Conservation (phyloP, 75 land plant genomes). For the Selaginella moellendorffii region DNA sequence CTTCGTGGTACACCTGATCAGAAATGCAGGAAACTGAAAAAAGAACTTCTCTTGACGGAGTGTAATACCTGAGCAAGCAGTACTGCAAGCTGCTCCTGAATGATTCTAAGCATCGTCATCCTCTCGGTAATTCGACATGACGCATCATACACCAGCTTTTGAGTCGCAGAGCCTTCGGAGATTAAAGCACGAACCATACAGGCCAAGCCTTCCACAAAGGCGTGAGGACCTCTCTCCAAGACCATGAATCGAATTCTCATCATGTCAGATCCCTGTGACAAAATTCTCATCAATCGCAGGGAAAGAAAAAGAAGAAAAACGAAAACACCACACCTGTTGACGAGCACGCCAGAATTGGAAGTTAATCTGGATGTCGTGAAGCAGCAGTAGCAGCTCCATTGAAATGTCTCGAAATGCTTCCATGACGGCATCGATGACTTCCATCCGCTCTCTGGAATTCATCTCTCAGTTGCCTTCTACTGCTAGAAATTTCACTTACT, state of each 20-base stretch:
- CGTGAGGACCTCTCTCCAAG: conserved; percentile 76
- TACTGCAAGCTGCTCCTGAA: conserved; percentile 41
- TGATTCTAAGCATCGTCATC: conserved; percentile 30
- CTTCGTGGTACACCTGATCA: conserved; percentile 48
- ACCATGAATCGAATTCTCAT: conserved; percentile 59
- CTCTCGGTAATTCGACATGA: conserved; percentile 43
- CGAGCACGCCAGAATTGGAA: conserved; percentile 65
- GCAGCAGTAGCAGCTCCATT: conserved; percentile 26
- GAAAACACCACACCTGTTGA: conserved; percentile 38
- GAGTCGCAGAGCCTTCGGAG: conserved; percentile 31
- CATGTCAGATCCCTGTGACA: conserved; percentile 47
- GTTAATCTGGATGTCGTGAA: conserved; percentile 59
- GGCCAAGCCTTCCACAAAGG: conserved; percentile 40
- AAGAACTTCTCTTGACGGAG: background rate
- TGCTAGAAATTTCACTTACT: too few relatives aligned
- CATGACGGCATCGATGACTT: conserved; percentile 13
- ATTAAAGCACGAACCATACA: conserved; percentile 25
- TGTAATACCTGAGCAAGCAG: conserved; percentile 59
- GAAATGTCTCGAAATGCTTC: conserved; percentile 49
- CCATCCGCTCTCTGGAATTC: conserved; percentile 11
- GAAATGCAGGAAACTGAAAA: background rate
- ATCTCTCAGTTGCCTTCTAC: too few relatives aligned
- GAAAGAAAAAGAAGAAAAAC: background rate
- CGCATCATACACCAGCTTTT: conserved; percentile 37
- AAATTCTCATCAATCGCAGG: background rate